Evolutionary conservation across 306 rosid genomes (phyloP).

Genomic region (Dalbergia oliveri): DNA sequence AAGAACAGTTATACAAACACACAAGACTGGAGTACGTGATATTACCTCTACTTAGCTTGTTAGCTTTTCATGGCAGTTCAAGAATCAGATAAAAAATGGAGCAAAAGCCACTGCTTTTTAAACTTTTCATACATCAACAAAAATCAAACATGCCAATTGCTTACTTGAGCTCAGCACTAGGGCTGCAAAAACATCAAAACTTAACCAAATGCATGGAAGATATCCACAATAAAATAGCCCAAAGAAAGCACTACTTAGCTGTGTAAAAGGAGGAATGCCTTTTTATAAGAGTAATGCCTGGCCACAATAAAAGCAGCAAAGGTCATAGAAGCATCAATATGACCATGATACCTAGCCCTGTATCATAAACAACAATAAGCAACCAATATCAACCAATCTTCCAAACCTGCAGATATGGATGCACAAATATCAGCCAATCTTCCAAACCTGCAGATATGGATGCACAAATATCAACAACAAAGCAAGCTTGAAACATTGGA

Average conservation of each 20-base stretch:
- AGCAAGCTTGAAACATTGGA: no score
- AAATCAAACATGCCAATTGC: conserved; percentile 47
- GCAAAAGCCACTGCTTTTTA: no score
- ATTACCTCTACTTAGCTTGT: not conserved
- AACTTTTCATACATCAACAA: conserved; percentile 10
- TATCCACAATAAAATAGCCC: no score
- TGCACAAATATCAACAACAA: not conserved
- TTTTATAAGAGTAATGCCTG: not conserved
- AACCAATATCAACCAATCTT: no score
- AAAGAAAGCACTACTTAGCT: not conserved
- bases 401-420: no score
- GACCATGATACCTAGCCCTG: conserved; percentile 62
- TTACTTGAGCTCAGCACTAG: no score
- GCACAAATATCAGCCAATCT: not conserved
- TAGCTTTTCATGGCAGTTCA: no score
- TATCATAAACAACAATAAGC: conserved; percentile 34
- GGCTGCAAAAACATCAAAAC: no score
- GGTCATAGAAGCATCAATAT: conserved; percentile 66
- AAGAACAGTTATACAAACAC: no score
- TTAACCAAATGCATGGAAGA: no score
- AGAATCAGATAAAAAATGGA: no score
- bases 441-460: conserved; percentile 8
- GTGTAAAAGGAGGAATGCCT: no score
- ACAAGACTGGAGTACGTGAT: not conserved
- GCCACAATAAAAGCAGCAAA: conserved; percentile 70